These are phyloP conservation scores for Halenospora varia DNA, from an alignment of 495 filamentous ascomycete genomes.

Conservation along the genomic window DNA sequence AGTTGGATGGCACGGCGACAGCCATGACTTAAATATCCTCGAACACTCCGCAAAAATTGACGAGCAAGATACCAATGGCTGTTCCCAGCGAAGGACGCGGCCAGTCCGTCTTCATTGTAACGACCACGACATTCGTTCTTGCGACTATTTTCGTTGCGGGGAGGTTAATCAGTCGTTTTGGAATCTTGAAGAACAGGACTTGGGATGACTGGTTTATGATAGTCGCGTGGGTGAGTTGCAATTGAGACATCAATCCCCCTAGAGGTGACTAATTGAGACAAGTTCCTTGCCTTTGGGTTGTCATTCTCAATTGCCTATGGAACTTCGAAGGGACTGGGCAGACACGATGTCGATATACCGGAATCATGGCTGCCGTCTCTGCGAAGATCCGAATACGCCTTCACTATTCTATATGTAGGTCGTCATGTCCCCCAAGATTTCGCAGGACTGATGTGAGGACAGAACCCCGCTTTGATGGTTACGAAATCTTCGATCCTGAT, in stretches of 20 bases:
- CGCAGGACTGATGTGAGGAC: conserved; percentile 14
- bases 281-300: conserved; percentile 71
- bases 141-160: conserved; percentile 69
- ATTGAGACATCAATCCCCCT: not conserved
- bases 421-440: not conserved
- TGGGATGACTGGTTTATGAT: conserved; percentile 84
- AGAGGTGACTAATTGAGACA: conserved; percentile 1
- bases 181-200: conserved; percentile 63
- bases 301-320: conserved; percentile 74
- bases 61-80: not conserved
- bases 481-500: conserved; percentile 90
- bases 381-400: conserved; percentile 22
- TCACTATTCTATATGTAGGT: conserved; percentile 27
- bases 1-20: not conserved
- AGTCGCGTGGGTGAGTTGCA: conserved; percentile 63
- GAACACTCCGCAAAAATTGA: not conserved
- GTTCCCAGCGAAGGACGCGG: conserved; percentile 35
- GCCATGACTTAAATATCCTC: not conserved
- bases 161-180: conserved; percentile 66
- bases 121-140: conserved; percentile 60
- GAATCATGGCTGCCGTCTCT: conserved; percentile 7
- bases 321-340: conserved; percentile 65
- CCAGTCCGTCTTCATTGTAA: conserved; percentile 68
- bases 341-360: conserved; percentile 65
- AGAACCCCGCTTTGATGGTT: conserved; percentile 87